Evolutionary conservation across 352 stramenopile species (phyloP), one percentile per base, ranked within the genome.

Genomic region (Globisporangium megalacanthum): DNA sequence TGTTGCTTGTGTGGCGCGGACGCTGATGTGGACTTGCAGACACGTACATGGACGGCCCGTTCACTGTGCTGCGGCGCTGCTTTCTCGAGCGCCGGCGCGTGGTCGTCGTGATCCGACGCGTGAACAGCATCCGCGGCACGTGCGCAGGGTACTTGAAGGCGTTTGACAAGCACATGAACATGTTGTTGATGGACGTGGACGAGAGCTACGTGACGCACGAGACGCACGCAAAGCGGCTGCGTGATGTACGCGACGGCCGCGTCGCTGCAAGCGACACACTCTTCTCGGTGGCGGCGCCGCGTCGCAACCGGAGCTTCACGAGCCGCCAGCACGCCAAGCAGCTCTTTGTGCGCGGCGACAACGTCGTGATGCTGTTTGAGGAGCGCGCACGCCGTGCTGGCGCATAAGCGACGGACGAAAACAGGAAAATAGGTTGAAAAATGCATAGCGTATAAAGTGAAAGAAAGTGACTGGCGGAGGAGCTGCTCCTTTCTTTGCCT

Each of bases 91-190:
- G 76, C 37, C 78, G 80, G 70, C 72, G 83, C 31, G 79, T 96
- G 13, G 69, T 85, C 48, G 82, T 97, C 36, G 81, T 97, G 20
- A 66, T 98, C 33, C 86, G 94, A 44, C 88, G 89, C 50, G 77
- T 97, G 29, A 94, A 97, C 65, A 94, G 84, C 58, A 84, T 98
- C 22, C 82, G 92, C 17, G 94, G 94, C 42, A 93, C 78, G n/a
- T 86, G 93, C 56, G 86, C 73, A 0, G 94, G 92, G n/a, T 94
- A 84, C 59, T 70, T 98, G 37, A 89, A 97, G 57, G 92, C 88
- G 6, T 98, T 97, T 64, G 94, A 98, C 70, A 97, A 97, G 69
- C 92, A 98, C 72, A 88, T 97, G 72, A 98, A 98, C 69, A 56
- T 98, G 42, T 83, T 98, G 49, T 62, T 98, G 31, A 60, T 88